phyloP scores from a whole-genome alignment of 768 basidiomycete genomes.

The Cystobasidium ongulense region DNA sequence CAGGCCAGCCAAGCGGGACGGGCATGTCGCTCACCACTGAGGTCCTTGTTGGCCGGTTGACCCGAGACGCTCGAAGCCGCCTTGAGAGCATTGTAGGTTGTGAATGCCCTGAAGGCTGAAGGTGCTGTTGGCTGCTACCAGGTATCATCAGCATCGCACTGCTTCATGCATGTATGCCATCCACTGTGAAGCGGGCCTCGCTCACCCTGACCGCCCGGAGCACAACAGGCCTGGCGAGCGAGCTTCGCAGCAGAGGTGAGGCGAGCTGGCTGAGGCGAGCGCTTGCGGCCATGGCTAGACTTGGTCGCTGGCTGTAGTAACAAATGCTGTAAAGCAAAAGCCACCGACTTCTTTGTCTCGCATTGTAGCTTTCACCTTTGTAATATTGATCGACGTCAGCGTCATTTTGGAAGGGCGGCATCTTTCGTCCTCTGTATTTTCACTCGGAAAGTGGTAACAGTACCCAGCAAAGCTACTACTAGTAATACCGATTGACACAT shows the following conservation, averaged over 20 bases:
- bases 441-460: no score
- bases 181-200: not conserved
- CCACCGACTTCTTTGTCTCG: not conserved
- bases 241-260: not conserved
- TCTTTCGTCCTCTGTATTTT: no score
- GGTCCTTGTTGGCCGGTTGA: conserved; percentile 29
- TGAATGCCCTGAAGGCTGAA: not conserved
- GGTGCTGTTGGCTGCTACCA: not conserved
- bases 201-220: not conserved
- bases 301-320: not conserved
- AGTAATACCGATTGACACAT: not conserved
- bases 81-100: conserved; percentile 13
- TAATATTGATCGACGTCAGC: not conserved
- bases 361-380: not conserved
- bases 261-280: not conserved
- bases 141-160: not conserved
- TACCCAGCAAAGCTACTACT: not conserved
- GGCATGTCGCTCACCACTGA: conserved; percentile 11
- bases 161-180: not conserved
- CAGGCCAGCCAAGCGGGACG: not conserved
- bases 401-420: no score
- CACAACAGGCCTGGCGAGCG: not conserved
- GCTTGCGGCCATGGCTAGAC: not conserved
- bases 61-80: conserved; percentile 20
- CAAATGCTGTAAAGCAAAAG: not conserved